These are phyloP conservation scores for Cyclaneusma minus DNA, from an alignment of 2,329 filamentous ascomycete genomes.

Conservation along the genomic window DNA sequence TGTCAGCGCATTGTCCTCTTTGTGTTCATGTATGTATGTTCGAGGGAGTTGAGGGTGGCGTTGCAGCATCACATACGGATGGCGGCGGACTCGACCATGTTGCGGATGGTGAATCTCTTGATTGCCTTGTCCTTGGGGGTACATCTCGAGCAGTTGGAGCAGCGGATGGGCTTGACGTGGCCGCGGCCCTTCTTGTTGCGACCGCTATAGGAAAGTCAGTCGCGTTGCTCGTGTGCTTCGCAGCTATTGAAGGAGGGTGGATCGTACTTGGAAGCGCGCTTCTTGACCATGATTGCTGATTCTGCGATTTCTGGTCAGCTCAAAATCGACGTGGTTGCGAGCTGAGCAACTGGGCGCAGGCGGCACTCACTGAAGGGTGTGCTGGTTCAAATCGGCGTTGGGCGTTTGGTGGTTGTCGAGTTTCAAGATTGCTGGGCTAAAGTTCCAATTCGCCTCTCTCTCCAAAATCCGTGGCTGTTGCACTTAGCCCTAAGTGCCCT, in stretches of 20 bases:
- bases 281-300: constrained; percentile 55
- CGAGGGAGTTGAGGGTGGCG: constrained; percentile 1
- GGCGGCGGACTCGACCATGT: constrained; percentile 99
- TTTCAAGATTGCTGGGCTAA: too few relatives aligned
- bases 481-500: too few relatives aligned
- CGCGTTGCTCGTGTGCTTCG: too few relatives aligned
- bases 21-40: constrained; percentile 1
- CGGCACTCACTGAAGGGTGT: constrained; percentile 4
- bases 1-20: constrained; percentile 5
- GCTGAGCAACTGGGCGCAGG: too few relatives aligned
- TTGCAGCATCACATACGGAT: constrained; percentile 62
- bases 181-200: constrained; percentile 99
- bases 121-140: constrained; percentile 93
- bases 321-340: background rate
- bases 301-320: constrained; percentile 22
- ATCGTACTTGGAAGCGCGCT: constrained; percentile 52
- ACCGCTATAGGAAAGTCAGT: constrained; percentile 42
- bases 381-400: constrained; percentile 3
- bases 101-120: constrained; percentile 99
- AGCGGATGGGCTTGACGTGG: constrained; percentile 98
- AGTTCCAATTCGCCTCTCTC: too few relatives aligned
- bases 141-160: constrained; percentile 67
- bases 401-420: constrained; percentile 4
- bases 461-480: too few relatives aligned
- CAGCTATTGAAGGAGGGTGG: constrained; percentile 3